Evolutionary conservation across 169 alveolate genomes (phyloP), one percentile per base, ranked within the genome.

Genomic region (Plasmodium inui): DNA sequence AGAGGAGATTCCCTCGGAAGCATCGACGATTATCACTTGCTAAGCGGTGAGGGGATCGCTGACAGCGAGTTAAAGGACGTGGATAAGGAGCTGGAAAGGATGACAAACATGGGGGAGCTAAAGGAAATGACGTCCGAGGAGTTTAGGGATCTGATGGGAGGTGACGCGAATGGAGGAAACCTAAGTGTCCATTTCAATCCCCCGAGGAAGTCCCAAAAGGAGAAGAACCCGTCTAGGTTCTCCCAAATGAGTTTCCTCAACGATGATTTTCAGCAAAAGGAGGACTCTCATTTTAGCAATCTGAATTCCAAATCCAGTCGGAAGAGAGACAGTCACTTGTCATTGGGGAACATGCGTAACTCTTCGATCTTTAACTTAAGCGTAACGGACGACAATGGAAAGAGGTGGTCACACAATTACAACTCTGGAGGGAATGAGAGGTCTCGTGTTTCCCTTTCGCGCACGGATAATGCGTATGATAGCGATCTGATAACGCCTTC

Each of bases 401-500:
- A 76, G 46, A n/a, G 10, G 8, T 73, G 81, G 19, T 74, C 76
- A 3, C 84, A 53, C 1, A 86, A 74, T 53, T 86, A 74, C 37
- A 78, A 74, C 3, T 74, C 32, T 5, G 39, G 46, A 2, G 34
- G 57, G 8, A 86, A 86, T 86, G 93, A 76, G 7, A 73, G 28
- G 1, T 53, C 76, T 5, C 57, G 53, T 55, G 70, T 32, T 3
- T 86, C 93, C n/a, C 50, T 86, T 22, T 86, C 93, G 1, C n/a
- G 80, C 17, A 76, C 86, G 3, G 93, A 86, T 8, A 17, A 74
- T 53, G 70, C 70, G 0, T 86, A 86, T 44, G 93, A 86, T 28
- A 86, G 93, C 4, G 93, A 86, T 76, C 28, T 86, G 30, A 74
- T 86, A 73, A 86, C 93, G 7, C 93, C 93, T 2, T 86, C 93